Conservation (phyloP, 768 basidiomycete genomes). For the Tulasnella sp. region DNA sequence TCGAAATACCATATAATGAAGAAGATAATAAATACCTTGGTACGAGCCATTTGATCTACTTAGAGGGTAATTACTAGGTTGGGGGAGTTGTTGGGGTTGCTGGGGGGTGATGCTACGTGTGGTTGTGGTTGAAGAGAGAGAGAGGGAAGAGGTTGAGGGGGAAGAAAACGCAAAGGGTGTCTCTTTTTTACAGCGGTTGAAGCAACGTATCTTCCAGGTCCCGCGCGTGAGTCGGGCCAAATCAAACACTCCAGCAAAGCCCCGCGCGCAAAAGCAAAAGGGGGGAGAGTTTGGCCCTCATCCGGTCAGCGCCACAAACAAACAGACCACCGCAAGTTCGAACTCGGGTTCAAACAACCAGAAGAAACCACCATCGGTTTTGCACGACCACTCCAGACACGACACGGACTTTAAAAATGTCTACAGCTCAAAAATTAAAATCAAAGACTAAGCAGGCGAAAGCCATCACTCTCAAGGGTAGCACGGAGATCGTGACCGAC, state of each 20-base stretch:
- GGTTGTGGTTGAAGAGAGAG: constrained; percentile 30
- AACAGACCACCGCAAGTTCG: constrained; percentile 17
- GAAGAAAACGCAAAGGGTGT: constrained; percentile 5
- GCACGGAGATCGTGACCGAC: constrained; percentile 90
- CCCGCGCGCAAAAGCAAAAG: constrained; percentile 17
- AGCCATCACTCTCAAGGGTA: constrained; percentile 89
- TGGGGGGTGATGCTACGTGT: constrained; percentile 12
- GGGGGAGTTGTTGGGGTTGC: not conserved
- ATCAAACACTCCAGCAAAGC: constrained; percentile 14
- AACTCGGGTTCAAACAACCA: not conserved
- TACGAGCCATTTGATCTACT: constrained; percentile 35
- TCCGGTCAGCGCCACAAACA: constrained; percentile 22
- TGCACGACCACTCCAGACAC: not conserved
- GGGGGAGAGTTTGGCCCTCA: constrained; percentile 7
- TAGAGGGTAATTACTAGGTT: constrained; percentile 22
- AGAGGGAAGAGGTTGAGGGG: constrained; percentile 9
- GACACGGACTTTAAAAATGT: not conserved
- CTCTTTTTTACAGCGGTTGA: constrained; percentile 22
- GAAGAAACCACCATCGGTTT: not conserved
- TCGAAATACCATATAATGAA: not conserved
- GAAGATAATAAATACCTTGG: constrained; percentile 33
- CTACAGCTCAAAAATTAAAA: constrained; percentile 25
- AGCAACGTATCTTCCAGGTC: constrained; percentile 21
- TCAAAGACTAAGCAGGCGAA: constrained; percentile 33
- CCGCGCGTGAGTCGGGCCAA: constrained; percentile 20